phyloP scores from a whole-genome alignment of 176 grass and related monocot species.

The Oryza meridionalis region DNA sequence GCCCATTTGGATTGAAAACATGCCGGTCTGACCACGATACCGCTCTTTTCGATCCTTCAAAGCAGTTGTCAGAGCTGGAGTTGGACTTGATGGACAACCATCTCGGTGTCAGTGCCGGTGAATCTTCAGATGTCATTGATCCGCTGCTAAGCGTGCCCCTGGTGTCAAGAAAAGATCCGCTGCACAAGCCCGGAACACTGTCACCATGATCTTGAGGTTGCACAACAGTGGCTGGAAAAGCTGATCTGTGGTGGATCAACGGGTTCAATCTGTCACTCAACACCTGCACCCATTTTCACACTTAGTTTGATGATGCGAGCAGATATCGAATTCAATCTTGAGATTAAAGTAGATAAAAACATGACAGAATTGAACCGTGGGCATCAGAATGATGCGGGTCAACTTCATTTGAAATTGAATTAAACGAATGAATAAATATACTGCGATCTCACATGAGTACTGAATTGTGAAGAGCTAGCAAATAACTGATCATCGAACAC shows the following conservation, averaged over 20 bases:
- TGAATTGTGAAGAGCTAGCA: background rate
- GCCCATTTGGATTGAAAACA: constrained; percentile 18
- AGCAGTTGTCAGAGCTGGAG: constrained; percentile 41
- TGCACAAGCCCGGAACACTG: background rate
- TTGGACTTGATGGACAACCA: constrained; percentile 47
- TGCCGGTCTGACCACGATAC: constrained; percentile 8
- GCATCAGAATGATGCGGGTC: background rate
- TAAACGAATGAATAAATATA: background rate
- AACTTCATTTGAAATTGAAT: background rate
- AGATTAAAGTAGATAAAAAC: background rate
- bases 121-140: constrained; percentile 52
- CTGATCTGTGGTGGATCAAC: constrained; percentile 21
- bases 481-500: background rate
- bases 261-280: constrained; percentile 32
- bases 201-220: constrained; percentile 6
- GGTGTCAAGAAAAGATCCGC: constrained; percentile 34
- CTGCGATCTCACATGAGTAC: background rate
- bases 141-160: constrained; percentile 35
- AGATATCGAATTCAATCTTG: background rate
- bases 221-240: background rate
- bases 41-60: constrained; percentile 27
- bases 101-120: constrained; percentile 36
- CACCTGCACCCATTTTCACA: constrained; percentile 22
- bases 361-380: background rate
- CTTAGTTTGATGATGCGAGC: background rate